These are phyloP conservation scores for Astrothelium macrocarpum DNA, from an alignment of 495 filamentous ascomycete species.

Conservation along the genomic window DNA sequence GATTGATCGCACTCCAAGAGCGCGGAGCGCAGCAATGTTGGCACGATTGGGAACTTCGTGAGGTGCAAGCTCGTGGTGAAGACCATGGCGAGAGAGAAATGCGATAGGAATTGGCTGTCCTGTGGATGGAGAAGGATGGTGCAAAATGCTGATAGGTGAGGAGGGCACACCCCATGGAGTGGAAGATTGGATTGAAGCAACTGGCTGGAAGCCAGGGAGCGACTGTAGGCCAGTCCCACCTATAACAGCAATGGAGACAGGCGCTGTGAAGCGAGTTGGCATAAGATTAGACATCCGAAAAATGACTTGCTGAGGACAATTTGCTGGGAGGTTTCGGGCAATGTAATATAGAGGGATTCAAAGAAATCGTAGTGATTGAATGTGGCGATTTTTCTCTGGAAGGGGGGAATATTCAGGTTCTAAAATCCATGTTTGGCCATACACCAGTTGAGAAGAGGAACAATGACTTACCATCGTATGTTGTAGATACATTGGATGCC, in stretches of 20 bases:
- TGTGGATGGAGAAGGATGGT: slow-evolving; percentile 57
- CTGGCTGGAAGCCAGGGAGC: slow-evolving; percentile 65
- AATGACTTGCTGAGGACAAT: no score
- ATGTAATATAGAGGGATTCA: no score
- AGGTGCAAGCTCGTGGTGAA: slow-evolving; percentile 78
- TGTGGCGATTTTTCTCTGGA: no score
- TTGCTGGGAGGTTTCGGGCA: no score
- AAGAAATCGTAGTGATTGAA: no score
- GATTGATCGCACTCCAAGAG: slow-evolving; percentile 76
- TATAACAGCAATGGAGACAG: slow-evolving; percentile 87
- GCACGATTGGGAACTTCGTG: slow-evolving; percentile 86
- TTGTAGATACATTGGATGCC: no score
- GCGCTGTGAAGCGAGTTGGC: slow-evolving; percentile 39
- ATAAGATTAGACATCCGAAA: no score
- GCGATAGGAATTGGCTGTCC: slow-evolving; percentile 60
- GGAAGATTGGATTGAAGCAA: slow-evolving; percentile 56
- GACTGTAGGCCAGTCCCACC: slow-evolving; percentile 83
- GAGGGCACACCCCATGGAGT: slow-evolving; percentile 94
- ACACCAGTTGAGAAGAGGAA: no score
- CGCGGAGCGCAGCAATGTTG: slow-evolving; percentile 90
- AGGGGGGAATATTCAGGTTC: no score
- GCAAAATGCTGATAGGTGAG: slow-evolving; percentile 80
- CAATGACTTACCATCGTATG: no score
- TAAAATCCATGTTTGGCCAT: no score
- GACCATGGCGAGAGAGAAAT: slow-evolving; percentile 87